phyloP scores from a whole-genome alignment of 495 filamentous ascomycete genomes.

The Talaromyces borbonicus region DNA sequence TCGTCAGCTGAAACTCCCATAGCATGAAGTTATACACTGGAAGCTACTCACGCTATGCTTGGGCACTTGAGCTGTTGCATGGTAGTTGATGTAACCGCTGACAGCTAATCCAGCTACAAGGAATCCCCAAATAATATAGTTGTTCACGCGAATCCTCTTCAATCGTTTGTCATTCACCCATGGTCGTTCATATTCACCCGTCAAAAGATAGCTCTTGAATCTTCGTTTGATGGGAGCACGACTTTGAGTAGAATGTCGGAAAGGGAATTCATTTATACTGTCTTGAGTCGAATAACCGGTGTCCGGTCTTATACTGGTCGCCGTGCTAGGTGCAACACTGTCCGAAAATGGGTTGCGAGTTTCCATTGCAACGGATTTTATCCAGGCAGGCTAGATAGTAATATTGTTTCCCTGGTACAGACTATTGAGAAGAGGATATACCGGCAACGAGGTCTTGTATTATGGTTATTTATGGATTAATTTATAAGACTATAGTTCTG shows the following conservation, averaged over 20 bases:
- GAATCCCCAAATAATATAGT: constrained; percentile 25
- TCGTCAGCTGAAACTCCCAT: neutral
- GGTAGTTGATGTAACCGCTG: constrained; percentile 20
- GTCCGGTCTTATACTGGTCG: neutral
- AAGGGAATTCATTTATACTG: constrained; percentile 1
- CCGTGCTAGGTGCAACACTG: constrained; percentile 1
- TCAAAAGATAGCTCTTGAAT: constrained; percentile 25
- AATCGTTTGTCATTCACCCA: constrained; percentile 21
- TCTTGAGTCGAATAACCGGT: neutral
- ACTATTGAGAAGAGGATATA: too few species aligned
- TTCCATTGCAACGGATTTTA: neutral
- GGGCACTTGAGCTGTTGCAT: constrained; percentile 11
- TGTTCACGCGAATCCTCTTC: constrained; percentile 19
- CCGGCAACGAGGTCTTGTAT: too few species aligned
- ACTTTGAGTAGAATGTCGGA: constrained; percentile 2
- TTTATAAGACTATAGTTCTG: too few species aligned
- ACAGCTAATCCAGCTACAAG: constrained; percentile 19
- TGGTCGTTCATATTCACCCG: constrained; percentile 28
- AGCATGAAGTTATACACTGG: neutral
- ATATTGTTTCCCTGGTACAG: too few species aligned
- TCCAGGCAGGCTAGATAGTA: neutral
- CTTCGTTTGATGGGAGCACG: constrained; percentile 7
- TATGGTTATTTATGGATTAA: too few species aligned
- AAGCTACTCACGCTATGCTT: constrained; percentile 10
- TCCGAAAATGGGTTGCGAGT: constrained; percentile 7